phyloP scores from a whole-genome alignment of 2,329 filamentous ascomycete species.

The Diaporthe longicolla region DNA sequence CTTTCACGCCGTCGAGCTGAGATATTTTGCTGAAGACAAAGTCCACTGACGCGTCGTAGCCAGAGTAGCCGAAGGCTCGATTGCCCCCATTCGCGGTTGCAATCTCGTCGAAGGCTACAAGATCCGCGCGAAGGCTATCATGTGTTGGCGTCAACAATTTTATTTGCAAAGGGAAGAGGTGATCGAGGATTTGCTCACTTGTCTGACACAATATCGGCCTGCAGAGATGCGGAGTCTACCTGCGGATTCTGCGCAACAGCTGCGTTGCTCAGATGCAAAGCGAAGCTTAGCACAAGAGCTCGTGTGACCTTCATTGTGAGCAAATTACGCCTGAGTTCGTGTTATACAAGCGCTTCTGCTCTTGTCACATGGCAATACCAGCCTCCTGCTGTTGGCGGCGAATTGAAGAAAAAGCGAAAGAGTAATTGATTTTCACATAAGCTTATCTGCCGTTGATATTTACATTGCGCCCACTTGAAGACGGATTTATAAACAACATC shows the following conservation, averaged over 20 bases:
- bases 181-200: conserved; percentile 1
- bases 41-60: conserved; percentile 21
- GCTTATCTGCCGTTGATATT: neutral
- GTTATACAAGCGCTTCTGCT: neutral
- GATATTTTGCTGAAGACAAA: conserved; percentile 21
- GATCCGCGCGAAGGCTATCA: neutral
- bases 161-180: too few species aligned
- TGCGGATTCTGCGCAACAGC: neutral
- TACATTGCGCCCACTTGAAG: too few species aligned
- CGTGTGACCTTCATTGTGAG: neutral
- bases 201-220: conserved; percentile 6
- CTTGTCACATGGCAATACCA: neutral
- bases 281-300: neutral
- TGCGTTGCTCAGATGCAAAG: neutral
- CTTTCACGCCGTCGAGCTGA: conserved; percentile 6
- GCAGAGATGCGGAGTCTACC: conserved; percentile 17
- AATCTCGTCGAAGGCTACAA: conserved; percentile 20
- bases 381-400: neutral
- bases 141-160: neutral
- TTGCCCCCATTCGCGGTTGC: conserved; percentile 24
- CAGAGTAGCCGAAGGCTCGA: conserved; percentile 20
- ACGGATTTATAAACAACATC: neutral
- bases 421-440: neutral
- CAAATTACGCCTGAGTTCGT: neutral
- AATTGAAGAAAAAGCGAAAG: neutral